Evolutionary conservation across 163 green algal species (phyloP), one percentile per base, ranked within the genome.

Genomic region (Scenedesmus sp.): DNA sequence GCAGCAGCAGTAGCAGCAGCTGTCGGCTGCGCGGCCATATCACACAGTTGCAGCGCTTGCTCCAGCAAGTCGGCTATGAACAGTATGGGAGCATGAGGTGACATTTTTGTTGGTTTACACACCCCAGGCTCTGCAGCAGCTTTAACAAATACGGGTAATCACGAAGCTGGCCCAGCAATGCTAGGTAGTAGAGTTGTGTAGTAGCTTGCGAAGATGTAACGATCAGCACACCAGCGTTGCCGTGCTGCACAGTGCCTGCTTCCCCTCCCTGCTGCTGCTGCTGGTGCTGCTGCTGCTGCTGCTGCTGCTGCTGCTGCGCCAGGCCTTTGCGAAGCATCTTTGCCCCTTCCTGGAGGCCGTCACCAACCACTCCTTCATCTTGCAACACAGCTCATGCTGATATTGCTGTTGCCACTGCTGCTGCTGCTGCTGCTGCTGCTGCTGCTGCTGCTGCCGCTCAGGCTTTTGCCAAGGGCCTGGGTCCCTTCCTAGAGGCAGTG

Each of bases 381-480:
- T 82, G 96, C 97, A 9, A 84, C 95, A 1, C 97, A 98, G 90
- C 95, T 98, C 93, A 98, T 97, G 77, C 82, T 97, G 62, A 88
- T 97, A 77, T 90, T 98, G 52, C 34, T 46, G 34, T 46, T 46
- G 34, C 34, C 34, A 46, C 34, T 76, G 1, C 66, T 76, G 66
- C 16, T 54, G 12, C 34, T 84, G 54, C 66, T 59, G 52, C 73
- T 73, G n/a, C n/a, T n/a, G n/a, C n/a, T n/a, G n/a, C n/a, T n/a
- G n/a, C n/a, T n/a, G n/a, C n/a, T 46, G 34, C 34, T 46, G 10
- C 10, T 70, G 62, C 62, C 13, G 12, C 54, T 88, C 94, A 99
- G 95, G 97, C 97, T 46, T 98, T 99, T 82, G 81, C 89, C 20
- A 97, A 97, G 26, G 97, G 97, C 2, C 16, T 97, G 64, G 93